Conservation (phyloP, 768 basidiomycete genomes). For the Suillus variegatus region DNA sequence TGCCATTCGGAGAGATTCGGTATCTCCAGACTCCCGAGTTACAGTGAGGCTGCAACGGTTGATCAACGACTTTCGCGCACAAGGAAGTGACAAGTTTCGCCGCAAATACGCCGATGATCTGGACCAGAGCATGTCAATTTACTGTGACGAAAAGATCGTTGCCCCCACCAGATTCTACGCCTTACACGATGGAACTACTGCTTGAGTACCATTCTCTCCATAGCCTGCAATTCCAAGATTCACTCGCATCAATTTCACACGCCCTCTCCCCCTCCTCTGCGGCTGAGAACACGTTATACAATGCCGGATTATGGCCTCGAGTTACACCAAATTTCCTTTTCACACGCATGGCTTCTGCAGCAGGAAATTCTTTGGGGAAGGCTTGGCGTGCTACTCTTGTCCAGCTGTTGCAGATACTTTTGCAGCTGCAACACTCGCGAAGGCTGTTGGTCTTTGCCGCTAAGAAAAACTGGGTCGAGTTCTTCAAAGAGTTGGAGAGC, state of each 20-base stretch:
- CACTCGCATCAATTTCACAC: not conserved
- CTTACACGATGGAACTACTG: not conserved
- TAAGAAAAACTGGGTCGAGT: conserved; percentile 11
- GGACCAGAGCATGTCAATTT: not conserved
- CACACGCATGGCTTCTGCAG: conserved; percentile 20
- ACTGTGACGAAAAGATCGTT: not conserved
- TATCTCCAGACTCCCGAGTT: not conserved
- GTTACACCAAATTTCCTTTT: conserved; percentile 30
- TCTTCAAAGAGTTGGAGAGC: conserved; percentile 14
- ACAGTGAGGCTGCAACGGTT: conserved; percentile 9
- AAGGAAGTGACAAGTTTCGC: conserved; percentile 11
- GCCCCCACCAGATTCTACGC: not conserved
- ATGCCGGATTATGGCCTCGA: conserved; percentile 33
- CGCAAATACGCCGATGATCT: conserved; percentile 15
- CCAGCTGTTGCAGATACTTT: conserved; percentile 24
- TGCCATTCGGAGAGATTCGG: not conserved
- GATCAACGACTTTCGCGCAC: conserved; percentile 2
- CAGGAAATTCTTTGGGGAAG: conserved; percentile 6
- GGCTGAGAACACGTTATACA: not conserved
- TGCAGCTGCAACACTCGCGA: conserved; percentile 34
- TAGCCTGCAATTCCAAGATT: not conserved
- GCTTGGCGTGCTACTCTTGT: conserved; percentile 29
- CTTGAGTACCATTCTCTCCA: not conserved
- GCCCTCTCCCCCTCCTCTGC: not conserved
- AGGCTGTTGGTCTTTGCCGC: conserved; percentile 26